These are phyloP conservation scores for Ambispora gerdemannii DNA, from an alignment of 192 early-diverging fungal species.

Conservation along the genomic window DNA sequence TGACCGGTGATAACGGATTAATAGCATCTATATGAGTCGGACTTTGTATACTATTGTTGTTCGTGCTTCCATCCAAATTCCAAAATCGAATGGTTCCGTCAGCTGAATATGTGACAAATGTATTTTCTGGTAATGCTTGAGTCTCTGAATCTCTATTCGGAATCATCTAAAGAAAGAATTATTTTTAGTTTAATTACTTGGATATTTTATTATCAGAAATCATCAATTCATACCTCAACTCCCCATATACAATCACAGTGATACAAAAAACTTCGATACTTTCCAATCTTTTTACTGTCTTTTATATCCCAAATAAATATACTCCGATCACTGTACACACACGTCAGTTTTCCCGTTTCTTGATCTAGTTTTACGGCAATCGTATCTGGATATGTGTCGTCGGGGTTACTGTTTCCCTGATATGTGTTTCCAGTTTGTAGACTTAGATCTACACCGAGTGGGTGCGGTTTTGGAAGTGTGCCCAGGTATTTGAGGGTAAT, in stretches of 20 bases:
- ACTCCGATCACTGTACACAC: constrained; percentile 69
- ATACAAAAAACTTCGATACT: constrained; percentile 59
- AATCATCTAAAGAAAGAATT: constrained; percentile 38
- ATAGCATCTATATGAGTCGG: too few relatives aligned
- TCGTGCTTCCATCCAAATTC: constrained; percentile 62
- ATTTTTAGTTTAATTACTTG: neutral
- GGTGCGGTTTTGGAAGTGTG: constrained; percentile 69
- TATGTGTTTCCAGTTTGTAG: constrained; percentile 19
- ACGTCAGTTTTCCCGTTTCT: constrained; percentile 47
- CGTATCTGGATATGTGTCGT: constrained; percentile 55
- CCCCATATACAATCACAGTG: constrained; percentile 84
- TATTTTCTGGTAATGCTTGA: constrained; percentile 46
- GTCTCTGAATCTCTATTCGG: constrained; percentile 21
- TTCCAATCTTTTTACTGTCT: constrained; percentile 51
- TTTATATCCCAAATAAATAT: constrained; percentile 72
- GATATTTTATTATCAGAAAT: neutral
- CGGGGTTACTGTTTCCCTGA: constrained; percentile 24
- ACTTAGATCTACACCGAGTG: constrained; percentile 56
- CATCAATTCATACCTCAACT: constrained; percentile 57
- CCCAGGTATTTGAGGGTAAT: constrained; percentile 63
- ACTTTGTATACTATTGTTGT: too few relatives aligned
- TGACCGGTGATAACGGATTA: constrained; percentile 16
- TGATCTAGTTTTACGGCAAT: constrained; percentile 59
- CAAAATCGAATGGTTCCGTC: constrained; percentile 80
- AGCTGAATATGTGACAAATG: constrained; percentile 71